Evolutionary conservation across 2,329 filamentous ascomycete genomes (phyloP).

Genomic region (Venturia pyrina): DNA sequence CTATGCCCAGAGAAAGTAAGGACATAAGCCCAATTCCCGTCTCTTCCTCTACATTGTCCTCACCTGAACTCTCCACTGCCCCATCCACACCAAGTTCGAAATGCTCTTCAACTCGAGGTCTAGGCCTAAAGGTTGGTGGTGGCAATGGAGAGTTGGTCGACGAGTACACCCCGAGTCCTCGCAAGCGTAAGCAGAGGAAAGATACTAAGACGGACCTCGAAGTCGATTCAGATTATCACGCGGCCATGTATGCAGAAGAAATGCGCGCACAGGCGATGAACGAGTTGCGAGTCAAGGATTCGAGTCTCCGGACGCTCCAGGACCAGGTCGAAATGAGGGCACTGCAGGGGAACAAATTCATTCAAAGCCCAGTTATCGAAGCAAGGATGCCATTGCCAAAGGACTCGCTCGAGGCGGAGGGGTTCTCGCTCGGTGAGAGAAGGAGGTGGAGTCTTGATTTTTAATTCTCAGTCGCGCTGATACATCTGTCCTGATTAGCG

Average conservation of each 20-base stretch:
- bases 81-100: neutral
- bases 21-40: neutral
- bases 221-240: neutral
- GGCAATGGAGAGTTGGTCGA: conserved; percentile 1
- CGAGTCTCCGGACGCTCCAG: conserved; percentile 8
- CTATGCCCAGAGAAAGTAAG: neutral
- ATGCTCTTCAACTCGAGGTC: neutral
- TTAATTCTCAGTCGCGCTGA: neutral
- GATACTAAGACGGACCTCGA: conserved; percentile 1
- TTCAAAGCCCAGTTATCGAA: conserved; percentile 6
- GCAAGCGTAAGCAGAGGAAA: conserved; percentile 7
- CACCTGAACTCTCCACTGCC: neutral
- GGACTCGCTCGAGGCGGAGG: neutral
- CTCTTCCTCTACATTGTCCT: neutral
- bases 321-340: conserved; percentile 1
- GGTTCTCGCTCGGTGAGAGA: neutral
- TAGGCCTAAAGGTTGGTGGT: neutral
- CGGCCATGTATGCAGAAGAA: neutral
- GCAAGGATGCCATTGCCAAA: conserved; percentile 9
- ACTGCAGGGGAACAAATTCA: conserved; percentile 1
- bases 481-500: neutral
- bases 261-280: neutral
- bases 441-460: neutral
- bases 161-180: conserved; percentile 5
- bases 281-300: conserved; percentile 9